Evolutionary conservation across 306 rosid genomes (phyloP).

Genomic region (Hippophae tibetana): DNA sequence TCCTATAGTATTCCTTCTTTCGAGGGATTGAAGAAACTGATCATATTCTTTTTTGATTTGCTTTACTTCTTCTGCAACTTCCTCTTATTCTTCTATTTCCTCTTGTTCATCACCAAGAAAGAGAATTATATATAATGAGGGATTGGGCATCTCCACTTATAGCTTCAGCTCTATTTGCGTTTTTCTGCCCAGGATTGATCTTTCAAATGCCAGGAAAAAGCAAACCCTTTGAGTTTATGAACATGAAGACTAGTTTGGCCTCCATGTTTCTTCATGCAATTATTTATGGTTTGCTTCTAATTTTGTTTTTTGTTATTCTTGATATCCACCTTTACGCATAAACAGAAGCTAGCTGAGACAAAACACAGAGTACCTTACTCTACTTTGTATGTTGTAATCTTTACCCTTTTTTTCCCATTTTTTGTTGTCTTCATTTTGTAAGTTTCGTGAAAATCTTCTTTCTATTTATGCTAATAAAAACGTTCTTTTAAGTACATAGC

Average conservation of each 20-base stretch:
- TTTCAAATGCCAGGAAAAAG: conserved; percentile 83
- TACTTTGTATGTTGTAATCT: no score
- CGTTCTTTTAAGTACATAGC: no score
- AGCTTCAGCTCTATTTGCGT: conserved; percentile 67
- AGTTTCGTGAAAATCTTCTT: no score
- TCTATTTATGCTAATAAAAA: no score
- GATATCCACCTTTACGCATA: conserved; percentile 56
- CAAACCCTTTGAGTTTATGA: conserved; percentile 57
- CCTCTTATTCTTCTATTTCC: not conserved
- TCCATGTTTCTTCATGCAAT: conserved; percentile 80
- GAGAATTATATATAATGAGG: conserved; percentile 27
- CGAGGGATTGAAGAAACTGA: not conserved
- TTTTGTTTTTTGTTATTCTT: conserved; percentile 65
- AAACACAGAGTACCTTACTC: not conserved
- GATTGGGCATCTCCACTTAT: conserved; percentile 84
- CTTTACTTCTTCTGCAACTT: conserved; percentile 4
- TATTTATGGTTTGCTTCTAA: conserved; percentile 59
- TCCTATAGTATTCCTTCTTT: conserved; percentile 28
- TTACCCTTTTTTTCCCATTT: no score
- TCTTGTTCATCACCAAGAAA: not conserved
- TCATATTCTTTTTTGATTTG: not conserved
- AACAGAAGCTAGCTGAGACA: not conserved
- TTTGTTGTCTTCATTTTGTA: no score
- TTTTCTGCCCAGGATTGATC: conserved; percentile 67
- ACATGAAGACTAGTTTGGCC: conserved; percentile 73